Evolutionary conservation across 2,329 filamentous ascomycete species (phyloP).

Genomic region (Penicillium sp.): DNA sequence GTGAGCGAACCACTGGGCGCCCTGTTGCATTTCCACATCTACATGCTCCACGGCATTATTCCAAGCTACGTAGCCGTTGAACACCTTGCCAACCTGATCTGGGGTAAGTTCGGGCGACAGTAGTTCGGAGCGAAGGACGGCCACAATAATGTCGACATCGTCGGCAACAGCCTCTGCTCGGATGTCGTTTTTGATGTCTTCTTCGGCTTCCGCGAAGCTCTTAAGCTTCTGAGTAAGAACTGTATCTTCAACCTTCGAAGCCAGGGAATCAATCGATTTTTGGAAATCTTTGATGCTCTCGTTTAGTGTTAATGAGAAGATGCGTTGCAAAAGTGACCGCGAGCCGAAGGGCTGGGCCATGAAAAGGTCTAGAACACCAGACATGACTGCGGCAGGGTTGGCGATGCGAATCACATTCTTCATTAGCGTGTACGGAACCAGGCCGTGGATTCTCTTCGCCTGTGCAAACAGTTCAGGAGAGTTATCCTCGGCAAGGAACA

Average conservation of each 20-base stretch:
- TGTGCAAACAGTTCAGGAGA: conserved; percentile 95
- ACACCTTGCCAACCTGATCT: conserved; percentile 77
- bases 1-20: conserved; percentile 87
- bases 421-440: conserved; percentile 86
- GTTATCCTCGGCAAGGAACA: conserved; percentile 97
- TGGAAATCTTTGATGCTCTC: conserved; percentile 88
- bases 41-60: conserved; percentile 87
- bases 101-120: conserved; percentile 68
- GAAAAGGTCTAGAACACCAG: conserved; percentile 90
- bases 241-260: conserved; percentile 74
- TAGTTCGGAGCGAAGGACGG: conserved; percentile 74
- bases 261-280: conserved; percentile 76
- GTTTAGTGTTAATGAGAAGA: conserved; percentile 86
- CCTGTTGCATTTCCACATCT: conserved; percentile 82
- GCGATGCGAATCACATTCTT: conserved; percentile 97
- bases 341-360: conserved; percentile 91
- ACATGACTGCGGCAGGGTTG: conserved; percentile 96
- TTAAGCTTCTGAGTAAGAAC: conserved; percentile 78
- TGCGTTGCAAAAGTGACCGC: conserved; percentile 85
- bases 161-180: conserved; percentile 70
- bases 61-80: conserved; percentile 95
- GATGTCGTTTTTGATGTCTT: conserved; percentile 70
- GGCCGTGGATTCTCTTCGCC: conserved; percentile 86
- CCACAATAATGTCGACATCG: conserved; percentile 79
- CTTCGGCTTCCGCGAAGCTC: conserved; percentile 71